A percentile compares a stretch with the other conserved stretches of the same genome.
Conservation (phyloP, 1,284 basidiomycete genomes). For the Fomitopsis pinicola region DNA sequence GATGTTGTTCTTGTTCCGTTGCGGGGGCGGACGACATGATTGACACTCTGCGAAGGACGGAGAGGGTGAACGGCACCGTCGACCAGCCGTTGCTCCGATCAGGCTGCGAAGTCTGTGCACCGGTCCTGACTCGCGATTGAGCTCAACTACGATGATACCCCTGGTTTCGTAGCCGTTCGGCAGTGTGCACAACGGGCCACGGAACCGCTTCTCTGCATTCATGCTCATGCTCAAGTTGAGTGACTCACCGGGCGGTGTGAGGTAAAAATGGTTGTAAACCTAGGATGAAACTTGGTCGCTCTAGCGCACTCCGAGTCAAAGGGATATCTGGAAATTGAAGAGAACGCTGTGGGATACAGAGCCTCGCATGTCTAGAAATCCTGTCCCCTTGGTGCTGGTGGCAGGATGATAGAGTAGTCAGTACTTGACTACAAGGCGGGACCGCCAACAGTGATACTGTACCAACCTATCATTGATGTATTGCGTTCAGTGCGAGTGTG, state of each 20-base stretch:
- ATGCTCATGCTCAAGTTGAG: too few species aligned
- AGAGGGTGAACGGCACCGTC: not conserved
- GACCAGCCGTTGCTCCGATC: not conserved
- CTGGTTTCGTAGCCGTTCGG: not conserved
- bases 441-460: not conserved
- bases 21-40: too few species aligned
- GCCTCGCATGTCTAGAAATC: not conserved
- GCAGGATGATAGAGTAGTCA: not conserved
- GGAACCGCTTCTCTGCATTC: not conserved
- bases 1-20: too few species aligned
- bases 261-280: not conserved
- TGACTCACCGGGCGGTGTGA: not conserved
- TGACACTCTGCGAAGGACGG: too few species aligned
- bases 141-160: not conserved
- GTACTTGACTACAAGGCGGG: not conserved
- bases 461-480: not conserved
- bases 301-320: not conserved
- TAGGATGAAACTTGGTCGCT: not conserved
- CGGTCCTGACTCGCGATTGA: not conserved
- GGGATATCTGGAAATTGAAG: not conserved
- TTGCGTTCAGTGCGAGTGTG: not conserved
- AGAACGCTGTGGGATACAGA: not conserved
- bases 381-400: not conserved
- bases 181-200: not conserved
- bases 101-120: not conserved